Base-by-base conservation (phyloP, 805 yeast species). In the Diddensiella santjacobensis region DNA sequence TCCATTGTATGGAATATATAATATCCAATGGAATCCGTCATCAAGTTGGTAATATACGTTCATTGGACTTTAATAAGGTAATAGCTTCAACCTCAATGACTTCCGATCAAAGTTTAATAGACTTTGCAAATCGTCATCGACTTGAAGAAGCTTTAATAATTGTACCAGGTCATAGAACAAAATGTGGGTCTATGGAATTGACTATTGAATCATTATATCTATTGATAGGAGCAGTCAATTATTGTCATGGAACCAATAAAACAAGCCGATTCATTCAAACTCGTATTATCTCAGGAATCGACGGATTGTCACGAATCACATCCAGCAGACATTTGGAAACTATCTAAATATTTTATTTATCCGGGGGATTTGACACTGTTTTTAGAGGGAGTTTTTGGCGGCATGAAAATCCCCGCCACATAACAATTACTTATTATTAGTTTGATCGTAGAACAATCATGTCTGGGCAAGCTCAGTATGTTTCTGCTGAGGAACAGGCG, bases 401-500 rank as follows among this genome's bases (percentile, higher is more conserved):
- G 5, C 18, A 5, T 33, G 31, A 26, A 26, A 10, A 13, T 8
- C 31, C 13, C 31, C 31, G 11, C 13, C 13, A 26, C 31, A 8
- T 26, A 10, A 26, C 31, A 26, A 26, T 26, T 10, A 8, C 31
- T 13, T 13, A 26, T 26, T 8, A 10, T 26, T 13, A 10, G 31
- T 26, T n/a, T n/a, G n/a, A n/a, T n/a, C n/a, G n/a, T n/a, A n/a
- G n/a, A 13, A 8, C 38, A 8, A 38, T 38, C 13, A 18, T 20
- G 42, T n/a, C 37, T 35, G 38, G 38, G 6, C 38, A 35, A 11
- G 15, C 41, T 20, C 22, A 15, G 41, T 15, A 11, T 20, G 24
- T 20, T 10, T 18, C 24, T 38, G 41, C 51, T 11, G 55, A 49
- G 20, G 56, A 52, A 10, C 52, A 49, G 38, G 51, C 48, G 18